phyloP scores from a whole-genome alignment of 2,329 filamentous ascomycete species.

The Exophiala alcalophila region DNA sequence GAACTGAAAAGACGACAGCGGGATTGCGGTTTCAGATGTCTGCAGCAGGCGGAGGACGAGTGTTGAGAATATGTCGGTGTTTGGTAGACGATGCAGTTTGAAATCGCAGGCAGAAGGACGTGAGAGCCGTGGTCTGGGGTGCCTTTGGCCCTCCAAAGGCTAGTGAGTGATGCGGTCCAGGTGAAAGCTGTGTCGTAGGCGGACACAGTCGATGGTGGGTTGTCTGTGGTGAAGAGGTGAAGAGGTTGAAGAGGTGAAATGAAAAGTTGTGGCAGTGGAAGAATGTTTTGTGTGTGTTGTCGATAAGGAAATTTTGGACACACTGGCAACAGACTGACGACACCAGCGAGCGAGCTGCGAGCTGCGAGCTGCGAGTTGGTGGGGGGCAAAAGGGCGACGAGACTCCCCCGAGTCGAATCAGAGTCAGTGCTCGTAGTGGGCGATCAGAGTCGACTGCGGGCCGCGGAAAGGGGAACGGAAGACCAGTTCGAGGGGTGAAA shows the following conservation, averaged over 20 bases:
- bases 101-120: constrained; percentile 32
- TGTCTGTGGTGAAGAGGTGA: constrained; percentile 2
- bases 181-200: constrained; percentile 4
- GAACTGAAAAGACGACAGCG: constrained; percentile 26
- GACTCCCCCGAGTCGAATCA: too few species aligned
- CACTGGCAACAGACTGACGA: constrained; percentile 13
- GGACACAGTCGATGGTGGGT: not conserved
- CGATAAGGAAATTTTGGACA: constrained; percentile 20
- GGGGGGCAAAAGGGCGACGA: constrained; percentile 19
- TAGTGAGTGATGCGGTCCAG: constrained; percentile 4
- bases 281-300: constrained; percentile 12
- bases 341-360: constrained; percentile 7
- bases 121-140: constrained; percentile 28
- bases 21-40: constrained; percentile 27
- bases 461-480: too few species aligned
- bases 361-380: constrained; percentile 11
- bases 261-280: constrained; percentile 10
- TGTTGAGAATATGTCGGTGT: constrained; percentile 47
- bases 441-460: too few species aligned
- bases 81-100: constrained; percentile 46
- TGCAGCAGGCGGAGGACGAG: constrained; percentile 46
- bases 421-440: not conserved
- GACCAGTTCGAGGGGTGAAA: too few species aligned
- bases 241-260: constrained; percentile 5
- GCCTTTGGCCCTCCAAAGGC: constrained; percentile 31